phyloP scores from a whole-genome alignment of 495 filamentous ascomycete genomes.

The Cenococcum geophilum region DNA sequence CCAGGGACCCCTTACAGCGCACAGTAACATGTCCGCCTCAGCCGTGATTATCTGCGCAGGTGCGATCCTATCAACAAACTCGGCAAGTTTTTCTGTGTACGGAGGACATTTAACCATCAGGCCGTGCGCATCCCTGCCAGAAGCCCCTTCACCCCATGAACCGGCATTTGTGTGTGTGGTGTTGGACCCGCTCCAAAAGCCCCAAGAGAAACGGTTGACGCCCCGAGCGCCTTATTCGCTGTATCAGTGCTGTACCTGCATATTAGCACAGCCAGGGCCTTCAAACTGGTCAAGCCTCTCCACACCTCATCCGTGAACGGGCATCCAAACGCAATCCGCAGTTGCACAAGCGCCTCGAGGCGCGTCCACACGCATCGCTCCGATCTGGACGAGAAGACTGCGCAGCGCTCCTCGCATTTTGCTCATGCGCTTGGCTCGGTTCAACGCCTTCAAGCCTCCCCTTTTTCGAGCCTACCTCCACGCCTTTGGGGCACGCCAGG shows the following conservation, averaged over 20 bases:
- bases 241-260: neutral
- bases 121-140: no score
- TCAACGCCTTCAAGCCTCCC: constrained; percentile 18
- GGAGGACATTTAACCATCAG: no score
- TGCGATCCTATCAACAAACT: neutral
- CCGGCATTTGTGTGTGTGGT: neutral
- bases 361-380: constrained; percentile 2
- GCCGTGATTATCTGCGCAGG: neutral
- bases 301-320: neutral
- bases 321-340: neutral
- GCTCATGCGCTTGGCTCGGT: constrained; percentile 22
- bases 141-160: neutral
- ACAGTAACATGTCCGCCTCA: neutral
- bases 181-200: neutral
- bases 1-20: neutral
- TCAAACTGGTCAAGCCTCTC: neutral
- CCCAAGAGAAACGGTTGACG: neutral
- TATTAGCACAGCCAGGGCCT: neutral
- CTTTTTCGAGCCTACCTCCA: constrained; percentile 18
- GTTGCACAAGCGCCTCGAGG: constrained; percentile 1
- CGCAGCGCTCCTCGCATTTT: constrained; percentile 5
- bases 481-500: constrained; percentile 6
- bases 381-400: constrained; percentile 4
- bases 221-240: neutral
- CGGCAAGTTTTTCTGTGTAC: neutral